Percentiles rank a stretch among this genome's conserved stretches.
These are phyloP conservation scores for Parietaria judaica DNA, from an alignment of 306 rosid species.

Conservation along the genomic window DNA sequence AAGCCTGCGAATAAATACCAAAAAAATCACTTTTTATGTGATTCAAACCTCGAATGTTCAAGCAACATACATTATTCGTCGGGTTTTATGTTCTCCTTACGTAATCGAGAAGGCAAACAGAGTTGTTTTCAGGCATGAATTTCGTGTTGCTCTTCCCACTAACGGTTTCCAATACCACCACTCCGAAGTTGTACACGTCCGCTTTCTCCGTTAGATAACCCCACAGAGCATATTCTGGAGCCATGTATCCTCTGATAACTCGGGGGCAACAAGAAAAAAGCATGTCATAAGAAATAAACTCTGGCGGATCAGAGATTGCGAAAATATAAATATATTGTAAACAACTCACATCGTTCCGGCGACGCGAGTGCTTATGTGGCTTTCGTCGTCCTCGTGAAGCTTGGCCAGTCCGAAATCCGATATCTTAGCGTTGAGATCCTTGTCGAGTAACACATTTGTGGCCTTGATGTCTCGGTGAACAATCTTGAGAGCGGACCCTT, in stretches of 20 bases:
- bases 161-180: constrained; percentile 45
- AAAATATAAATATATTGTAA: too few species aligned
- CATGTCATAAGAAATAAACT: too few species aligned
- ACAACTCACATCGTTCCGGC: constrained; percentile 46
- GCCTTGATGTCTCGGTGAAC: constrained; percentile 73
- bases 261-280: neutral
- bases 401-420: constrained; percentile 57
- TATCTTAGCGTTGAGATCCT: constrained; percentile 38
- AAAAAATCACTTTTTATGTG: neutral
- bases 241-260: constrained; percentile 60
- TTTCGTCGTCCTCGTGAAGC: constrained; percentile 41
- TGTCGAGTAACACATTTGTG: constrained; percentile 44
- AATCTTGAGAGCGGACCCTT: constrained; percentile 51
- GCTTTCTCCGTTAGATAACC: constrained; percentile 47
- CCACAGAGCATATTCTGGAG: constrained; percentile 67
- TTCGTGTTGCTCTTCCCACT: constrained; percentile 40
- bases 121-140: constrained; percentile 34
- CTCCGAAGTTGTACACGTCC: constrained; percentile 56
- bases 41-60: neutral
- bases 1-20: constrained; percentile 15
- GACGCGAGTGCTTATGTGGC: constrained; percentile 41
- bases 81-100: constrained; percentile 20
- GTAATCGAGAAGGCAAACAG: constrained; percentile 54
- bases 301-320: neutral
- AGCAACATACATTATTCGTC: neutral